Evolutionary conservation across 305 asterid species (phyloP).

Genomic region (Coffea humblotiana): DNA sequence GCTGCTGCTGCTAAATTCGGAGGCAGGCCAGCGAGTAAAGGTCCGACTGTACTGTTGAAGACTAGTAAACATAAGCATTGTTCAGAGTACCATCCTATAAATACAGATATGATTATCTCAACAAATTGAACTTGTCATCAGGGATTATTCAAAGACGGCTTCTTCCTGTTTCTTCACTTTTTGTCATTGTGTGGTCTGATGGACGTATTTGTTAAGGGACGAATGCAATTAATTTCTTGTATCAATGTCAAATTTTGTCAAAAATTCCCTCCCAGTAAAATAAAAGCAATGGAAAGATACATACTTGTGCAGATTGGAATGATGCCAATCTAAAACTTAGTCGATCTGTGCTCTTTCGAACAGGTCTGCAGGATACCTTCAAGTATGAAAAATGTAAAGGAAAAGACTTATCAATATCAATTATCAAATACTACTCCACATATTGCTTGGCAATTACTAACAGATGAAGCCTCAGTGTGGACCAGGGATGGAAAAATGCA

Average conservation of each 20-base stretch:
- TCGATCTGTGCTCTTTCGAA: constrained; percentile 72
- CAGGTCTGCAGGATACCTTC: constrained; percentile 83
- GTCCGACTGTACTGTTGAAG: constrained; percentile 53
- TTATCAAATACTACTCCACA: neutral
- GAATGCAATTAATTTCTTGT: no score
- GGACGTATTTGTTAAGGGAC: neutral
- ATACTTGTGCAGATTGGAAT: constrained; percentile 78
- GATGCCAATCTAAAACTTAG: constrained; percentile 93
- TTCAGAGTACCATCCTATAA: neutral
- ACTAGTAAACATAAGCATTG: constrained; percentile 38
- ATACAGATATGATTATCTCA: neutral
- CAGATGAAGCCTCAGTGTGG: neutral
- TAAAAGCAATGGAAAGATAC: constrained; percentile 7
- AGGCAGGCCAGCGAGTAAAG: constrained; percentile 54
- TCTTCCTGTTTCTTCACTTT: neutral
- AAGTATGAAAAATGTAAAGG: neutral
- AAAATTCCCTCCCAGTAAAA: neutral
- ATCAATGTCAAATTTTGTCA: neutral
- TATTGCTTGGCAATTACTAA: neutral
- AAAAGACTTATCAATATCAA: neutral
- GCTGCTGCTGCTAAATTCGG: constrained; percentile 67
- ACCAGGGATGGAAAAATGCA: neutral
- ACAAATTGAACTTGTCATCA: neutral
- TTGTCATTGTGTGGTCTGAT: no score
- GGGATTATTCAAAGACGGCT: neutral